Conservation (phyloP, 495 filamentous ascomycete genomes). For the Neurospora sp. region DNA sequence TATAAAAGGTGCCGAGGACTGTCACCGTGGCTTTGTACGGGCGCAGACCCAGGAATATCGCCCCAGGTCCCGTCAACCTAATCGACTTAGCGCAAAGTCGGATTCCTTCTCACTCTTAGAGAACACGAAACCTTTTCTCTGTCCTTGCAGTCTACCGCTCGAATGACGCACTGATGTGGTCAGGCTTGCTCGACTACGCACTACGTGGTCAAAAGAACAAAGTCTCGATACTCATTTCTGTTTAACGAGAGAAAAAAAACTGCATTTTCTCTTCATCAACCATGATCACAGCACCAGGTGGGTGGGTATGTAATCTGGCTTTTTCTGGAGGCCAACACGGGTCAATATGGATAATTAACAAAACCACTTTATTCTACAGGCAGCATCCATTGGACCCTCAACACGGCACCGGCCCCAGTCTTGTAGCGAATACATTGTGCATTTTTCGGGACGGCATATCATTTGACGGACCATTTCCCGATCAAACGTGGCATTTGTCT, state of each 20-base stretch:
- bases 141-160: too few relatives aligned
- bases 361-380: conserved; percentile 1
- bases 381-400: neutral
- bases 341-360: conserved; percentile 12
- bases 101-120: too few relatives aligned
- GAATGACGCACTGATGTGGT: too few relatives aligned
- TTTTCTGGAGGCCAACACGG: conserved; percentile 1
- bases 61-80: too few relatives aligned
- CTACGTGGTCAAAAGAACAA: too few relatives aligned
- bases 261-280: neutral
- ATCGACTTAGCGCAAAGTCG: too few relatives aligned
- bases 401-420: neutral
- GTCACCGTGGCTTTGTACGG: too few relatives aligned
- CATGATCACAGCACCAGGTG: neutral
- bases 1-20: too few relatives aligned
- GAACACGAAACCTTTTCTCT: too few relatives aligned
- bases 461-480: conserved; percentile 1
- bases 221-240: too few relatives aligned
- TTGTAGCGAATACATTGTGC: neutral
- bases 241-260: neutral
- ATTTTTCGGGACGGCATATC: neutral
- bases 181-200: too few relatives aligned
- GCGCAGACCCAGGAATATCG: too few relatives aligned
- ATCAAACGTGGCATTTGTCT: conserved; percentile 1
- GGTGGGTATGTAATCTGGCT: conserved; percentile 6